Percentiles rank a stretch among this genome's conserved stretches.
These are phyloP conservation scores for Aspergillus tanneri DNA, from an alignment of 2,329 filamentous ascomycete species.

Conservation along the genomic window DNA sequence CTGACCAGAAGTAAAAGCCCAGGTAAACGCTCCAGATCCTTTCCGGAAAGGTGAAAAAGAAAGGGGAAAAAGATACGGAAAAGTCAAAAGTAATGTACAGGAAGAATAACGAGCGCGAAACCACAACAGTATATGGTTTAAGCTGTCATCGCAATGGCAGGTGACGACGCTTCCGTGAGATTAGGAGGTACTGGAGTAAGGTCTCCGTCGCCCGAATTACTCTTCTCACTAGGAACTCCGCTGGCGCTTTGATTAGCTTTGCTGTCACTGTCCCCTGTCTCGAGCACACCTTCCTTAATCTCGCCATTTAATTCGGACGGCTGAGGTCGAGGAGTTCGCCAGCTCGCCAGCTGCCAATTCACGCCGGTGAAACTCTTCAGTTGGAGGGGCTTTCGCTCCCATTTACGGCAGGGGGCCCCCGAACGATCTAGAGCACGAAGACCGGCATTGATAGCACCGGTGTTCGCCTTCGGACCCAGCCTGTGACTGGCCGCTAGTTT, in stretches of 20 bases:
- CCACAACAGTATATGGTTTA: constrained; percentile 20
- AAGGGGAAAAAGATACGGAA: background rate
- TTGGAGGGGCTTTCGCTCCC: constrained; percentile 77
- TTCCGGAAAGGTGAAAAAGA: background rate
- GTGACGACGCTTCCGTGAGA: constrained; percentile 54
- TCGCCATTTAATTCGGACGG: constrained; percentile 61
- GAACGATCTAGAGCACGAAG: constrained; percentile 90
- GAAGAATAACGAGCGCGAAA: constrained; percentile 11
- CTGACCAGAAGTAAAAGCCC: constrained; percentile 4
- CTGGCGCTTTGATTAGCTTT: constrained; percentile 58
- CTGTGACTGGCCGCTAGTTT: constrained; percentile 60
- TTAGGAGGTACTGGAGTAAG: constrained; percentile 48
- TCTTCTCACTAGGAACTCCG: constrained; percentile 61
- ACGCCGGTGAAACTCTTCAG: constrained; percentile 93
- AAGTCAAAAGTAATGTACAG: constrained; percentile 28
- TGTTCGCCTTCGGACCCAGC: constrained; percentile 92
- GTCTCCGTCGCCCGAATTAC: constrained; percentile 52
- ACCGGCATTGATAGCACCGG: constrained; percentile 94
- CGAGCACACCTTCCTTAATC: constrained; percentile 54
- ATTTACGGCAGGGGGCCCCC: constrained; percentile 88
- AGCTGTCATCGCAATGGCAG: constrained; percentile 43
- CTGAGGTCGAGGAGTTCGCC: constrained; percentile 60
- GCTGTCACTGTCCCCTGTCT: constrained; percentile 55
- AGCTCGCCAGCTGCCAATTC: constrained; percentile 76
- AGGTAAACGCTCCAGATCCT: background rate